Base-by-base conservation (phyloP, 768 basidiomycete genomes). In the Cyclocybe aegerita region DNA sequence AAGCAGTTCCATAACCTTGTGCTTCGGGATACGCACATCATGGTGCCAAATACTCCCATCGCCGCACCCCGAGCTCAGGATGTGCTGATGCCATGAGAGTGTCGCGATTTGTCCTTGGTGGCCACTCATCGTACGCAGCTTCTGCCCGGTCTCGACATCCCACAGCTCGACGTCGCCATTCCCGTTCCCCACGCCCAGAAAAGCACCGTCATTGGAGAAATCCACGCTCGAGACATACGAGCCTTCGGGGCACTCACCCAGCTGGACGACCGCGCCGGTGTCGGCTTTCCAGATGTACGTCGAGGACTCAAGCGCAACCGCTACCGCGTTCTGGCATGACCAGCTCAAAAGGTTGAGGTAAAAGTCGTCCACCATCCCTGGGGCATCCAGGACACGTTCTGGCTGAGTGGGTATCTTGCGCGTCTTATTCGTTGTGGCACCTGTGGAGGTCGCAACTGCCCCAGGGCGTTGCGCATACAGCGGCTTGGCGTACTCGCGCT, bases 1-100 rank as follows among this genome's bases (percentile, higher is more conserved):
- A 2, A 87, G 70, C 15, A 99, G 73, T 56, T 97, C 92, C 70
- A 89, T 88, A 15, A 95, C 90, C 63, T 94, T 89, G 68, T 99
- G 93, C 29, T 83, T 73, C 4, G 86, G 82, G 7, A 96, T 73
- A 3, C 97, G 80, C 1, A 99, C 95, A 63, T 99, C 97, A 60
- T 96, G 93, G 66, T 98, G 93, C 79, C 91, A 91, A 59, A 99
- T 97, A 54, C 90, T 90, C 1, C 97, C 97, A 62, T 97, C 94
- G 9, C 85, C 84, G 60, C 95, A 96, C 0, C 94, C 97, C 0
- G 88, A 90, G 29, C 81, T 88, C 36, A 98, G 72, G 36, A 97
- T 76, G 56, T 95, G 93, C 32, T 85, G 78, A 65, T 88, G 77
- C 97, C 97, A 99, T 7, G 85, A 85, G 23, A 99, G 72, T 2